phyloP scores from a whole-genome alignment of 2,329 filamentous ascomycete species.

The Tolypocladium endophyticum region DNA sequence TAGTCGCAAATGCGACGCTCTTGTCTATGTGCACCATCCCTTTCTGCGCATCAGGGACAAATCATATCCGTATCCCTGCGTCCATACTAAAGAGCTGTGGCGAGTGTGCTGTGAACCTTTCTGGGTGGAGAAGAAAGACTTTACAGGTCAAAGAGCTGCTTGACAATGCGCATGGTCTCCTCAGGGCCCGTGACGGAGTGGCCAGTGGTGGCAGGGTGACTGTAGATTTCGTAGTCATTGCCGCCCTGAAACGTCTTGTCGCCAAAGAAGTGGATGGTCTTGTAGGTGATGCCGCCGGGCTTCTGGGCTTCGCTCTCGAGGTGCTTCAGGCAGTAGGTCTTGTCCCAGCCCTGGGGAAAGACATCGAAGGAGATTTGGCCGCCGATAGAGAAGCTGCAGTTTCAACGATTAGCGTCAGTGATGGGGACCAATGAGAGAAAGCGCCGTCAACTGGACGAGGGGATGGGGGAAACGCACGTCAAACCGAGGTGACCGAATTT shows the following conservation, averaged over 20 bases:
- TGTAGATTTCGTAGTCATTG: conserved; percentile 93
- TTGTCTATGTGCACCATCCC: not conserved
- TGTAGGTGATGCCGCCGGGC: conserved; percentile 64
- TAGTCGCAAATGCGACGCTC: not conserved
- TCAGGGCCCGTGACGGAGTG: conserved; percentile 75
- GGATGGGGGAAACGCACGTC: conserved; percentile 48
- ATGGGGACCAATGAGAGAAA: not conserved
- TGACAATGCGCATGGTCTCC: conserved; percentile 71
- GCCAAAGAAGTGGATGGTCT: conserved; percentile 92
- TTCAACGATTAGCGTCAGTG: not conserved
- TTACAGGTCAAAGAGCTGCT: conserved; percentile 66
- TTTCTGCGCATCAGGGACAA: not conserved
- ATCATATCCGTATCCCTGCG: not conserved
- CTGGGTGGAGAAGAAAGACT: not conserved
- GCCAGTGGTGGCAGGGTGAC: conserved; percentile 69
- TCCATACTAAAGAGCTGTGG: not conserved
- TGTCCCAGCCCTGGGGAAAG: conserved; percentile 96
- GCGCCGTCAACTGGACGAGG: not conserved
- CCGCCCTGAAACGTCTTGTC: conserved; percentile 89
- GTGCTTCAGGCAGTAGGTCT: conserved; percentile 90
- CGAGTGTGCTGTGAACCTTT: not conserved
- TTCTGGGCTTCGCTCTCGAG: conserved; percentile 68
- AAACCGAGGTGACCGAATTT: conserved; percentile 58
- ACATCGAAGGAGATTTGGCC: conserved; percentile 98
- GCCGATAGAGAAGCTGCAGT: conserved; percentile 72